Evolutionary conservation across 495 filamentous ascomycete species (phyloP), one percentile per base, ranked within the genome.

Genomic region (Immersiella caudata): DNA sequence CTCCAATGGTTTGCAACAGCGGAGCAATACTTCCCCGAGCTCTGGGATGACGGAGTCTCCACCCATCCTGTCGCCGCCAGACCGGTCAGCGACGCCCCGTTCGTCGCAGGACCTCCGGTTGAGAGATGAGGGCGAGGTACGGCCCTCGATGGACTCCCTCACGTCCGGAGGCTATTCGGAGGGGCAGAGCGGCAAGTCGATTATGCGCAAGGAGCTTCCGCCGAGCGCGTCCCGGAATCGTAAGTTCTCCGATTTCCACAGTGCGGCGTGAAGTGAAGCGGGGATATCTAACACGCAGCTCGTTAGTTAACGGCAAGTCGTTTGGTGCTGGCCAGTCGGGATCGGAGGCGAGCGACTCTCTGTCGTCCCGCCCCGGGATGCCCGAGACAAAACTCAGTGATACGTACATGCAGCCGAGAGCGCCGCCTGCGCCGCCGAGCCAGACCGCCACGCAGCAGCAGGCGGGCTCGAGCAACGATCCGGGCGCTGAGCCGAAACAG

Each of bases 351-450:
- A 73, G 76, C 1, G 68, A 69, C 20, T 36, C 60, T 27, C 29
- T 61, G 8, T 69, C 57, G 20, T 40, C 70, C 29, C 77, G 80
- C 18, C 71, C 77, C 52, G 52, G 62, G 7, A 33, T 70, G 46
- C 78, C 73, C 67, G 83, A 82, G 68, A 76, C 79, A 24, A 83
- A 84, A 67, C 24, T 79, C 56, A 83, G 78, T 65, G 85, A 89
- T 57, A 81, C 84, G 22, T 92, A 87, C 77, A 89, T 85, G 79
- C 82, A 85, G 64, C 88, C 86, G 6, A 83, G 85, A 80, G 85
- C 81, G 70, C 83, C 86, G 60, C 90, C 86, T 58, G 81, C 79
- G 26, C 87, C 88, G 18, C 27, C 46, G 24, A 74, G 73, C 20
- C 81, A 82, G 36, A 76, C 85, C 66, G 76, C 82, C 67, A 87